phyloP scores from a whole-genome alignment of 306 rosid species.

The Quercus agrifolia region DNA sequence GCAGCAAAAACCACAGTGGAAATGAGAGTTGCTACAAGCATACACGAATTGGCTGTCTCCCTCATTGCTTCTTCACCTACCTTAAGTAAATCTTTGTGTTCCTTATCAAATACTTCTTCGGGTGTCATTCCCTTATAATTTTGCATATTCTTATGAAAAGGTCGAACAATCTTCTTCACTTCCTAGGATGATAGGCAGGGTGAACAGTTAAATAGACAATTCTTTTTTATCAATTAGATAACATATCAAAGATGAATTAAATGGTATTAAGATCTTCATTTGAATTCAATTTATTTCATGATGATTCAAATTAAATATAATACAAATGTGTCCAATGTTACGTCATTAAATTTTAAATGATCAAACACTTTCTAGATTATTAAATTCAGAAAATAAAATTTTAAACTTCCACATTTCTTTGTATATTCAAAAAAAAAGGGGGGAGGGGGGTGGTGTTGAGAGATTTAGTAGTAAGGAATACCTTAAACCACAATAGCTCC shows the following conservation, averaged over 20 bases:
- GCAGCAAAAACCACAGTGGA: neutral
- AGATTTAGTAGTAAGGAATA: neutral
- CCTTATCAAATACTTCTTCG: neutral
- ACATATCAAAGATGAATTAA: too few species aligned
- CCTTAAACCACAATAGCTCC: neutral
- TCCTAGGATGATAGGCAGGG: neutral
- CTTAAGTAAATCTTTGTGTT: neutral
- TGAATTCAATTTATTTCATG: too few species aligned
- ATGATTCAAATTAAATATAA: too few species aligned
- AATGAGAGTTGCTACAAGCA: neutral
- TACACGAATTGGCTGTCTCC: conserved; percentile 3
- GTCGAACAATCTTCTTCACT: neutral
- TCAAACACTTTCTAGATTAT: too few species aligned
- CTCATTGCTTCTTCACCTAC: neutral
- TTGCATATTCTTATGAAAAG: neutral
- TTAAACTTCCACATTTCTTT: too few species aligned
- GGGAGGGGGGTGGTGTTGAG: too few species aligned
- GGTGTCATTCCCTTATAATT: neutral
- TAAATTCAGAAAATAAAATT: too few species aligned
- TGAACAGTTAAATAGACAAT: neutral
- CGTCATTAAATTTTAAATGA: neutral
- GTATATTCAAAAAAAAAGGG: too few species aligned
- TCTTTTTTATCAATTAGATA: too few species aligned
- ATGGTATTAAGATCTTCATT: too few species aligned
- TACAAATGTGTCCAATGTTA: too few species aligned